These are phyloP conservation scores for Rhodocollybia butyracea DNA, from an alignment of 768 basidiomycete species.

Conservation along the genomic window DNA sequence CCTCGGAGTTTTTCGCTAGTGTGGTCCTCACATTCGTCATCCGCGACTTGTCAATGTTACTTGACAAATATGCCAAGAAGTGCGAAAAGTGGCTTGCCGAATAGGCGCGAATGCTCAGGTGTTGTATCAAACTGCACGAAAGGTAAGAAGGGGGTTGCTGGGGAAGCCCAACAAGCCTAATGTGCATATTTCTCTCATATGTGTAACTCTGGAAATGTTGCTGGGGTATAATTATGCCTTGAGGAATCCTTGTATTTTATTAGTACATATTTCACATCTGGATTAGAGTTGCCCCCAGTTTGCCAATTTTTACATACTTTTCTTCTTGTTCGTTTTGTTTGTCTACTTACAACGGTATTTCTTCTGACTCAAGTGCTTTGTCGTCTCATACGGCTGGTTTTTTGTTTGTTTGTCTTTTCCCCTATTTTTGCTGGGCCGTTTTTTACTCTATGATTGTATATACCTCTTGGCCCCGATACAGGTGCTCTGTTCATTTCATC, in stretches of 20 bases:
- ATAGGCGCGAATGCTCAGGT: conserved; percentile 28
- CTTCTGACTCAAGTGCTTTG: background rate
- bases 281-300: conserved; percentile 4
- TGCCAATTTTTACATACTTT: background rate
- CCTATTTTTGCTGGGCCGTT: background rate
- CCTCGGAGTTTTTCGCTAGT: conserved; percentile 89
- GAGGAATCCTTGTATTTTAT: conserved; percentile 8
- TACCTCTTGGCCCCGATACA: background rate
- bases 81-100: conserved; percentile 92
- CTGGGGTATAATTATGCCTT: background rate
- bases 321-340: background rate
- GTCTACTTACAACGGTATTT: background rate
- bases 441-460: no score
- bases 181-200: background rate
- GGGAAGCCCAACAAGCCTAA: background rate
- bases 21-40: conserved; percentile 90
- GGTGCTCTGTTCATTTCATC: background rate
- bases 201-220: conserved; percentile 2
- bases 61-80: conserved; percentile 93
- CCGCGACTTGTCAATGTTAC: conserved; percentile 76
- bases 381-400: background rate
- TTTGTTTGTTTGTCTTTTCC: background rate
- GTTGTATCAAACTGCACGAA: background rate
- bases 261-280: conserved; percentile 9
- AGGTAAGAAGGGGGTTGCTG: background rate